Base-by-base conservation (phyloP, 2,329 filamentous ascomycete genomes). In the Amauroascus verrucosus region DNA sequence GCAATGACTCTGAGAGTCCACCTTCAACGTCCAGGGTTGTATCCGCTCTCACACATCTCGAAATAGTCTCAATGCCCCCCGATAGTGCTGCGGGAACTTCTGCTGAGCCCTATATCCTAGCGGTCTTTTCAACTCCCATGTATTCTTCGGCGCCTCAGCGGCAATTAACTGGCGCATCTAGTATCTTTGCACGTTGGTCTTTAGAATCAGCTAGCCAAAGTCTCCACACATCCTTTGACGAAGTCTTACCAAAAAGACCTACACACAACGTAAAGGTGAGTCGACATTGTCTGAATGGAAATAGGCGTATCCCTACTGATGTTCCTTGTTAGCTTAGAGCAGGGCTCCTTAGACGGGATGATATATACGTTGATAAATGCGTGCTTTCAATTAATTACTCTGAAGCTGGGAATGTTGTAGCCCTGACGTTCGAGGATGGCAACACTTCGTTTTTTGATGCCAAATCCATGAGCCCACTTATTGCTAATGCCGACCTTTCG, bases 111-210 rank as follows among this genome's bases (percentile, higher is more conserved):
- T 79, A 84, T 35, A 75, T 96, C 18, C 66, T 95, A 32, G 83
- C 85, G 0, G 78, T 90, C 28, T 88, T 88, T 56, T 85, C 85
- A 8, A 78, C 78, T 62, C 68, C 77, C 50, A 77, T 76, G 52
- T 69, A 70, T 58, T 72, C 74, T 53, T 75, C 72, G 59, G 70
- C 70, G 50, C 70, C 70, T 14, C 51, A 48, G 51, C 76, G 76
- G 28, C 76, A 83, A 28, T 82, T 79, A 51, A 76, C 78, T 58
- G 80, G 83, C 30, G 73, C 80, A 0, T 81, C 85, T 60, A 95
- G 84, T 60, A 79, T 90, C 38, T 76, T 97, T 57, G 83, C 88
- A 58, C 80, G 85, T 57, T 97, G 91, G 91, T 84, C 93, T 60
- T 66, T 91, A 8, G 76, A 78, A 30, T 81, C 86, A 30, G 76